Evolutionary conservation across 306 rosid species (phyloP).

Genomic region (Corylus americana): DNA sequence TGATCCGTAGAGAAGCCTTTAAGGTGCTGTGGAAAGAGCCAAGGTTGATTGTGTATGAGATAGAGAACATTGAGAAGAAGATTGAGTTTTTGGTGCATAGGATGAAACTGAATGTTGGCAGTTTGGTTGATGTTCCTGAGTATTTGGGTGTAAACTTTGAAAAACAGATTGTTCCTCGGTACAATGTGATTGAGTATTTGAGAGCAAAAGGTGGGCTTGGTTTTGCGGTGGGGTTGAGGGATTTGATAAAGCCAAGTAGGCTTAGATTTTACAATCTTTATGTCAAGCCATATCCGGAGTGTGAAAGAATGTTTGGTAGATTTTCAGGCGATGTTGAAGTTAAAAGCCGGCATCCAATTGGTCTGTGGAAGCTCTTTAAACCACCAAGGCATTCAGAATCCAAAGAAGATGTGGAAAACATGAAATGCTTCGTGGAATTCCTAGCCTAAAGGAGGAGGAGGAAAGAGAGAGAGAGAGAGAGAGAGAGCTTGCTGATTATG

Average conservation of each 20-base stretch:
- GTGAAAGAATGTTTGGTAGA: slow-evolving; percentile 69
- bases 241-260: slow-evolving; percentile 75
- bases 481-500: neutral
- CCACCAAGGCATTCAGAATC: slow-evolving; percentile 54
- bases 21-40: slow-evolving; percentile 84
- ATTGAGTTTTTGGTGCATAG: slow-evolving; percentile 62
- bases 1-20: slow-evolving; percentile 69
- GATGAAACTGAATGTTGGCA: slow-evolving; percentile 55
- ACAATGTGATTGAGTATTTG: slow-evolving; percentile 71
- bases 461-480: neutral
- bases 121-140: slow-evolving; percentile 72
- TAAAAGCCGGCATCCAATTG: slow-evolving; percentile 57
- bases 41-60: slow-evolving; percentile 56
- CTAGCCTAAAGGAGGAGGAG: slow-evolving; percentile 29
- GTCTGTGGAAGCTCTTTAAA: slow-evolving; percentile 77
- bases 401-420: slow-evolving; percentile 51
- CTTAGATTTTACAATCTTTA: slow-evolving; percentile 77
- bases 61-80: slow-evolving; percentile 64
- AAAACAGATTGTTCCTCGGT: slow-evolving; percentile 81
- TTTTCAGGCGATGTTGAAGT: slow-evolving; percentile 39
- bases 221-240: slow-evolving; percentile 61
- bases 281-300: slow-evolving; percentile 85
- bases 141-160: slow-evolving; percentile 79
- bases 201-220: slow-evolving; percentile 67
- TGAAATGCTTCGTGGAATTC: slow-evolving; percentile 64